Percentiles rank a stretch among this genome's conserved stretches.
Conservation (phyloP, 306 rosid species). For the Carpinus viminea region DNA sequence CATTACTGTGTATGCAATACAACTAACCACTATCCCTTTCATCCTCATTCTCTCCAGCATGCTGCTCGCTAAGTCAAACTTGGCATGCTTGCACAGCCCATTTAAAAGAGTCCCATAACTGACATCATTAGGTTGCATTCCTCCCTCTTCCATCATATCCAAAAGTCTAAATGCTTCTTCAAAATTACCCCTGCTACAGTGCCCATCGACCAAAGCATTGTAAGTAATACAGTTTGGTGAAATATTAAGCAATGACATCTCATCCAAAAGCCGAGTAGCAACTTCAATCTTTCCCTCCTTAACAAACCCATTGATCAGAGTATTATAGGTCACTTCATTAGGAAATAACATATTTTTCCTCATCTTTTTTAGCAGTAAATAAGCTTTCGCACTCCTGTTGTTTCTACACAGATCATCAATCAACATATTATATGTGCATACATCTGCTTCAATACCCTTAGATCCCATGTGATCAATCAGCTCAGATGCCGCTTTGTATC, state of each 20-base stretch:
- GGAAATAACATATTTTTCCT: conserved; percentile 65
- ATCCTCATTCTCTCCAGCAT: conserved; percentile 56
- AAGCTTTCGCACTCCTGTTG: conserved; percentile 64
- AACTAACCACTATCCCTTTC: conserved; percentile 39
- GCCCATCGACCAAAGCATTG: conserved; percentile 61
- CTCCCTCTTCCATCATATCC: conserved; percentile 56
- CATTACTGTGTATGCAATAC: conserved; percentile 52
- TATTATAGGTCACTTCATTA: conserved; percentile 62
- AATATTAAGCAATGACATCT: conserved; percentile 51
- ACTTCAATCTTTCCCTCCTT: conserved; percentile 70
- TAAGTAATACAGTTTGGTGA: conserved; percentile 56
- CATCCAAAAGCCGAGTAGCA: conserved; percentile 66
- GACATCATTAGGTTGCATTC: conserved; percentile 60
- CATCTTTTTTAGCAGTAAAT: conserved; percentile 69
- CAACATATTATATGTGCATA: conserved; percentile 74
- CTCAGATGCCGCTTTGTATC: conserved; percentile 55
- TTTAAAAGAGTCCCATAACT: conserved; percentile 60
- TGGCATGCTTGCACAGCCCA: conserved; percentile 56
- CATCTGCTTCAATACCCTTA: conserved; percentile 67
- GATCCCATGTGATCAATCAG: conserved; percentile 67
- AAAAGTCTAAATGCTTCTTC: conserved; percentile 59
- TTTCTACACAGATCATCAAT: conserved; percentile 65
- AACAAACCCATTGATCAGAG: conserved; percentile 69
- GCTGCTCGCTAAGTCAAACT: conserved; percentile 48
- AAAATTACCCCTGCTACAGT: conserved; percentile 45